Base-by-base conservation (phyloP, 352 stramenopile species). In the Phytophthora constricta region DNA sequence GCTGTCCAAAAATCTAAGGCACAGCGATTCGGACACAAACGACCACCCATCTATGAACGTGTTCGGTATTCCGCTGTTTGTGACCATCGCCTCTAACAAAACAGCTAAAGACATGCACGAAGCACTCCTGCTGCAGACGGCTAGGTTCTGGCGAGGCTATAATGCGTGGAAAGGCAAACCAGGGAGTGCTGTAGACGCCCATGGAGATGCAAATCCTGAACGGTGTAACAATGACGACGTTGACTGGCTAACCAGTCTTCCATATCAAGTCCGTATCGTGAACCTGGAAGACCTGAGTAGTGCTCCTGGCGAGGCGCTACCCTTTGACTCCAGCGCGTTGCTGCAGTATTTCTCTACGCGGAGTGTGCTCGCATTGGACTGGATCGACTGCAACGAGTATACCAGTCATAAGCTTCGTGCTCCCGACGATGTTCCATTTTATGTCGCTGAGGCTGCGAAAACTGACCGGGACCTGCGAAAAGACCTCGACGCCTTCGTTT, bases 281-380 rank as follows among this genome's bases (percentile, higher is more conserved):
- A 83, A 91, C 60, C 50, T 92, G 23, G 83, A 91, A 19, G 77
- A 91, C 11, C 39, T 93, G 19, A 67, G 68, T 0, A 82, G 53
- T 23, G 31, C 74, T 8, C 62, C 74, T 2, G 84, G 84, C 0
- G 54, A 68, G 2, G 22, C 58, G 2, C 48, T 93, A n/a, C 81
- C 84, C 0, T 67, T 73, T 14, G 79, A 93, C 51, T 66, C 60
- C 10, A 86, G 74, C 25, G 63, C 69, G 2, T 68, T 96, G n/a
- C 56, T 96, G 17, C 78, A 88, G 54, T 77, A 92, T 52, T 92
- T 94, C 43, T 84, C 80, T 1, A 80, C 84, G 20, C 82, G 84
- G 17, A 92, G 86, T 65, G 82, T 96, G n/a, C 60, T 96, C 39
- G 85, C 85, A 13, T 42, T 96, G 11, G 86, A 96, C 61, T 96